A percentile compares a stretch with the other conserved stretches of the same genome.
phyloP scores from a whole-genome alignment of 148 eudicot species.

The Rhododendron simsii region DNA sequence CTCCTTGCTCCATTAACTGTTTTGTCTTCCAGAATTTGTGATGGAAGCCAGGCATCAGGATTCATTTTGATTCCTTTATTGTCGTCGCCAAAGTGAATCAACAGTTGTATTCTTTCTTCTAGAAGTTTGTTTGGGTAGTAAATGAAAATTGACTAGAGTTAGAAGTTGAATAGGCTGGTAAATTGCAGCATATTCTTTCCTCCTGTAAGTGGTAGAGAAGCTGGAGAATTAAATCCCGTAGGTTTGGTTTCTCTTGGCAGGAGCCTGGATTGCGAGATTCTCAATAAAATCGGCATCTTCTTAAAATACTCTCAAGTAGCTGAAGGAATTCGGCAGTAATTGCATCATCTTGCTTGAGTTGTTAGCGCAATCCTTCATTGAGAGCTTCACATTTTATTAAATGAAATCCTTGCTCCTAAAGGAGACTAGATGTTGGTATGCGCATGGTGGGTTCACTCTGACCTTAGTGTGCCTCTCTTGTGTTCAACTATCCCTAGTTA shows the following conservation, averaged over 20 bases:
- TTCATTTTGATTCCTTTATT: not conserved
- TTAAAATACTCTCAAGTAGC: not conserved
- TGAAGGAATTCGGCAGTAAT: not conserved
- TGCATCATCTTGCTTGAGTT: not conserved
- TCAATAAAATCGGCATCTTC: not conserved
- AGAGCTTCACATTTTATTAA: not conserved
- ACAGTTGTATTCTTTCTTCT: not conserved
- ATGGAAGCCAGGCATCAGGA: not conserved
- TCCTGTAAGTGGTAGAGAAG: not conserved
- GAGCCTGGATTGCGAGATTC: not conserved
- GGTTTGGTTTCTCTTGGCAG: not conserved
- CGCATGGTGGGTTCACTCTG: not conserved
- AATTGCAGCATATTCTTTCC: not conserved
- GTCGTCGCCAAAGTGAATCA: not conserved
- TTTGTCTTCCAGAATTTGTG: not conserved
- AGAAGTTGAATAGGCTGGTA: not conserved
- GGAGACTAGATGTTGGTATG: not conserved
- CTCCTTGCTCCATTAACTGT: not conserved
- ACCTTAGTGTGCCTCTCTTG: not conserved
- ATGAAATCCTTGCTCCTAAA: not conserved
- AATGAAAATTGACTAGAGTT: not conserved
- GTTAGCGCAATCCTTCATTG: not conserved
- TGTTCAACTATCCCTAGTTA: not conserved
- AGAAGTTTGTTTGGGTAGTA: not conserved
- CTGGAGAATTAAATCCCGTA: not conserved